These are phyloP conservation scores for Pichia scutulata DNA, from an alignment of 805 yeast genomes.

Conservation along the genomic window DNA sequence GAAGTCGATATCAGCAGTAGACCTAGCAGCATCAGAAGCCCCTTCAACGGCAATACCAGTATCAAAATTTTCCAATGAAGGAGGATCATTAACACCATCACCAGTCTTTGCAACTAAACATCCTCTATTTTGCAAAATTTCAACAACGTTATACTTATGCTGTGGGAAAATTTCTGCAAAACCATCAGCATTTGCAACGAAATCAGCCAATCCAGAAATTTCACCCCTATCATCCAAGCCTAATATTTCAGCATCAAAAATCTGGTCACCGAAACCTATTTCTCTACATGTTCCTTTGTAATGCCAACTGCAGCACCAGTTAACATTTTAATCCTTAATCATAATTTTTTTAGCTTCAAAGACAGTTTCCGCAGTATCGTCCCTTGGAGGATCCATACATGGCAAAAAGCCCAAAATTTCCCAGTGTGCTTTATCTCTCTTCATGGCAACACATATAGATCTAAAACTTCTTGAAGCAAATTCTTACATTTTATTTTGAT, in stretches of 20 bases:
- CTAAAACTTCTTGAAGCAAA: slow-evolving; percentile 97
- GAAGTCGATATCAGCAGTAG: slow-evolving; percentile 91
- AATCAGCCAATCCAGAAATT: slow-evolving; percentile 91
- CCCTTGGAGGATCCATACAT: slow-evolving; percentile 98
- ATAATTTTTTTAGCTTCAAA: slow-evolving; percentile 81
- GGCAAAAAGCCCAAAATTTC: slow-evolving; percentile 97
- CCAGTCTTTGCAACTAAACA: slow-evolving; percentile 97
- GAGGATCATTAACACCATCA: slow-evolving; percentile 97
- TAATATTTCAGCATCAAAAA: slow-evolving; percentile 91
- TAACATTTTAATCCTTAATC: slow-evolving; percentile 93
- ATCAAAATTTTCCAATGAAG: slow-evolving; percentile 88
- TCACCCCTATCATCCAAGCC: slow-evolving; percentile 89
- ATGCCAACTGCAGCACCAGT: slow-evolving; percentile 99
- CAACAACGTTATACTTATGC: slow-evolving; percentile 91
- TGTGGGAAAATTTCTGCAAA: slow-evolving; percentile 97
- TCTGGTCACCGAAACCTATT: slow-evolving; percentile 91
- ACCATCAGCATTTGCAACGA: slow-evolving; percentile 95
- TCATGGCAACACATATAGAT: slow-evolving; percentile 96
- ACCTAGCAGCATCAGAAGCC: slow-evolving; percentile 92
- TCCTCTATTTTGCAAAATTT: slow-evolving; percentile 88
- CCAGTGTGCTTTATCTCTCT: slow-evolving; percentile 98
- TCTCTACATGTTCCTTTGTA: slow-evolving; percentile 95
- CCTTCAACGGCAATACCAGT: slow-evolving; percentile 97
- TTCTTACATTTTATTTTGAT: slow-evolving; percentile 94
- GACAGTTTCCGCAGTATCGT: slow-evolving; percentile 92